These are phyloP conservation scores for Parietaria judaica DNA, from an alignment of 306 rosid species.

Conservation along the genomic window DNA sequence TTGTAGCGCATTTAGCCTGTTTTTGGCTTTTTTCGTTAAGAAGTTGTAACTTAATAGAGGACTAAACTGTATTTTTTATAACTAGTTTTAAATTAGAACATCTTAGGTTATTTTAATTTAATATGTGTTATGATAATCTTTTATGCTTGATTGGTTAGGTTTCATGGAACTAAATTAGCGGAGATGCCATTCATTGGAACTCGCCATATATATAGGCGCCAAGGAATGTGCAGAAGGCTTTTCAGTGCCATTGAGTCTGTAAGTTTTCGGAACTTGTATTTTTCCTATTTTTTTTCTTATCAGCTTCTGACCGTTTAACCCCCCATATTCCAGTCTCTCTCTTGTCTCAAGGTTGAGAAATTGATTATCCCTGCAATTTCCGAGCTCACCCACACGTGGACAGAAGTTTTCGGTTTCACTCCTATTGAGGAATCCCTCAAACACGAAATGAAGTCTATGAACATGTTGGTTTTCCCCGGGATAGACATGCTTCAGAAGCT, in stretches of 20 bases:
- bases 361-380: conserved; percentile 91
- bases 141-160: conserved; percentile 37
- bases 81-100: not conserved
- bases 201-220: conserved; percentile 89
- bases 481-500: conserved; percentile 91
- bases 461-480: conserved; percentile 95
- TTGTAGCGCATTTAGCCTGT: not conserved
- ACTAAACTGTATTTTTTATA: not conserved
- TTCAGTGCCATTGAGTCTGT: conserved; percentile 82
- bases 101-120: too few species aligned
- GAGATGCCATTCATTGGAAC: conserved; percentile 99
- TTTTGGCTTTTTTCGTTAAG: not conserved
- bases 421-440: conserved; percentile 64
- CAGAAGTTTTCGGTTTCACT: conserved; percentile 67
- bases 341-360: conserved; percentile 70
- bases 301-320: conserved; percentile 20
- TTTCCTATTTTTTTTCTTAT: conserved; percentile 13
- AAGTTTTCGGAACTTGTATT: conserved; percentile 25
- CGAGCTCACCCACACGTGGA: conserved; percentile 86
- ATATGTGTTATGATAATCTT: too few species aligned
- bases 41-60: not conserved
- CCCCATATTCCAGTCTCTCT: conserved; percentile 48
- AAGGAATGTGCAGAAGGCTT: conserved; percentile 99
- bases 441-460: conserved; percentile 65
- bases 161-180: conserved; percentile 84